phyloP scores from a whole-genome alignment of 352 stramenopile species.

The Blastocystis hominis region DNA sequence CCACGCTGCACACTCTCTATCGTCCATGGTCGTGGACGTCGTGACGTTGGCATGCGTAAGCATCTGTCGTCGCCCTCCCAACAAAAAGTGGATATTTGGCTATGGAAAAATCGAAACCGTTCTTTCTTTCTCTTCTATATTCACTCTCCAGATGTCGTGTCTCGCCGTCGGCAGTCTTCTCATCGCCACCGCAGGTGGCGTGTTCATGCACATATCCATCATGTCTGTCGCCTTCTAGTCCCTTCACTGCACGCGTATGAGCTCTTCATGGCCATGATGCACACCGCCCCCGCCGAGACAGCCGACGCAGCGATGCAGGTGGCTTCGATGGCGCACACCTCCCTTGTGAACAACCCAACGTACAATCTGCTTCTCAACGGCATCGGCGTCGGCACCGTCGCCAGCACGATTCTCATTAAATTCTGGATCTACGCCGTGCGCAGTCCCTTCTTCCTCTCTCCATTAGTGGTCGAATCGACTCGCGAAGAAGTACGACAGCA shows the following conservation, averaged over 20 bases:
- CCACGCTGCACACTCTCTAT: conserved; percentile 40
- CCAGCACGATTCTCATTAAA: conserved; percentile 32
- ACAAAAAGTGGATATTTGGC: conserved; percentile 40
- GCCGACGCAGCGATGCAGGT: not conserved
- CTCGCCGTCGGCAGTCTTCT: conserved; percentile 16
- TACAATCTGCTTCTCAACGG: conserved; percentile 27
- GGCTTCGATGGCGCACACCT: not conserved
- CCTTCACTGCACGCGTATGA: not conserved
- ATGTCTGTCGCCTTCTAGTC: too few relatives aligned
- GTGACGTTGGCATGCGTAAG: conserved; percentile 37
- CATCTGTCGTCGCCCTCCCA: not conserved
- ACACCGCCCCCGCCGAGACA: not conserved
- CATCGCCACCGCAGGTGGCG: conserved; percentile 17
- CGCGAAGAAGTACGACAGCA: conserved; percentile 51
- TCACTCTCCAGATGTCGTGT: conserved; percentile 27
- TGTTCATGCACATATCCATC: not conserved
- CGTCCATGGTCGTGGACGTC: conserved; percentile 10
- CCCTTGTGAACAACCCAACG: conserved; percentile 1
- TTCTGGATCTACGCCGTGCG: not conserved
- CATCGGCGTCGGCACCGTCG: conserved; percentile 11
- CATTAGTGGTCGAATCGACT: conserved; percentile 6
- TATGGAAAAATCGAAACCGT: conserved; percentile 55
- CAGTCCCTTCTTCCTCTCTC: not conserved
- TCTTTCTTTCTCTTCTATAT: not conserved
- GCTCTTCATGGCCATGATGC: conserved; percentile 23